Percentiles rank a stretch among this genome's conserved stretches.
These are phyloP conservation scores for Mortierella sp. DNA, from an alignment of 371 early-diverging fungal species.

Conservation along the genomic window DNA sequence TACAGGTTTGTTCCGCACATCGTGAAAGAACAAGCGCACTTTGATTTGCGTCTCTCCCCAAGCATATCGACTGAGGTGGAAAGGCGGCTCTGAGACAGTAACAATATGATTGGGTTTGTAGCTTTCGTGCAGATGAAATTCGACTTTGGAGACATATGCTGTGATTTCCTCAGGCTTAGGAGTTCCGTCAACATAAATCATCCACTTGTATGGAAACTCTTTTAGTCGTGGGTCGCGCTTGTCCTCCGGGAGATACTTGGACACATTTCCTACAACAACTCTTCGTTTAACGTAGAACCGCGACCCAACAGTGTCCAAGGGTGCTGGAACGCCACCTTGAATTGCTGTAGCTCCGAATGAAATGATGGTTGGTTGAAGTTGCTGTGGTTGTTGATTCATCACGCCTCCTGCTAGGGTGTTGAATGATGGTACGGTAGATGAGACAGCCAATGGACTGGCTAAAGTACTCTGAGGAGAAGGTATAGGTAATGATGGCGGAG, in stretches of 20 bases:
- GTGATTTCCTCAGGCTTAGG: slow-evolving; percentile 66
- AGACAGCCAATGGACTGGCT: neutral
- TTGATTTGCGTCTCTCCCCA: slow-evolving; percentile 97
- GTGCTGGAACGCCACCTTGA: slow-evolving; percentile 50
- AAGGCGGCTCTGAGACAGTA: slow-evolving; percentile 84
- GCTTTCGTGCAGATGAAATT: slow-evolving; percentile 90
- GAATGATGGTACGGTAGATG: neutral
- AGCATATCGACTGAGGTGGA: slow-evolving; percentile 86
- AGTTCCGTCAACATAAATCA: slow-evolving; percentile 83
- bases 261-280: slow-evolving; percentile 89
- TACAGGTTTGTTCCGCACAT: slow-evolving; percentile 83
- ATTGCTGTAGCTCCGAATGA: slow-evolving; percentile 44
- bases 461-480: neutral
- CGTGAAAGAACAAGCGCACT: slow-evolving; percentile 83
- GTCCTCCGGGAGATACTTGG: slow-evolving; percentile 77
- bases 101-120: slow-evolving; percentile 91
- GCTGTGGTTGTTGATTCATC: slow-evolving; percentile 2
- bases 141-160: slow-evolving; percentile 83
- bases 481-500: slow-evolving; percentile 3
- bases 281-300: slow-evolving; percentile 88
- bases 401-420: neutral
- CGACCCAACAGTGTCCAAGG: slow-evolving; percentile 68
- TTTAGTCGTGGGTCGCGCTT: slow-evolving; percentile 72
- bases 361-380: slow-evolving; percentile 45
- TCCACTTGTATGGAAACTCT: slow-evolving; percentile 89